phyloP scores from a whole-genome alignment of 306 rosid genomes.

The barrel medic (Medicago truncatula) region MtrunA17r5.0-ANR NC_053044.1:51560001-51560500 shows the following conservation, averaged over 20 bases:
- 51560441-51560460: constrained; percentile 51
- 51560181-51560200: constrained; percentile 65
- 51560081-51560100: constrained; percentile 73
- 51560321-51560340: constrained; percentile 68
- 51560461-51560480: neutral
- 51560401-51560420: constrained; percentile 4
- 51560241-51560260: constrained; percentile 77
- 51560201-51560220: constrained; percentile 84
- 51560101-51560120: constrained; percentile 59
- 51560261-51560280: constrained; percentile 77
- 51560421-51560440: constrained; percentile 35
- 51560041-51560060: constrained; percentile 63
- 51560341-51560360: constrained; percentile 93
- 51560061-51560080: constrained; percentile 70
- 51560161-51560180: constrained; percentile 84
- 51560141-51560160: constrained; percentile 58
- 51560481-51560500: constrained; percentile 30
- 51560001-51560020: constrained; percentile 74
- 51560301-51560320: constrained; percentile 83
- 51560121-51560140: constrained; percentile 67
- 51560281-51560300: constrained; percentile 67
- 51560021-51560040: constrained; percentile 49
- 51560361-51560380: constrained; percentile 98
- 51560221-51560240: constrained; percentile 77
- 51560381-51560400: constrained; percentile 41